phyloP scores from a whole-genome alignment of 2,329 filamentous ascomycete genomes.

The Cladorrhinum sp. region DNA sequence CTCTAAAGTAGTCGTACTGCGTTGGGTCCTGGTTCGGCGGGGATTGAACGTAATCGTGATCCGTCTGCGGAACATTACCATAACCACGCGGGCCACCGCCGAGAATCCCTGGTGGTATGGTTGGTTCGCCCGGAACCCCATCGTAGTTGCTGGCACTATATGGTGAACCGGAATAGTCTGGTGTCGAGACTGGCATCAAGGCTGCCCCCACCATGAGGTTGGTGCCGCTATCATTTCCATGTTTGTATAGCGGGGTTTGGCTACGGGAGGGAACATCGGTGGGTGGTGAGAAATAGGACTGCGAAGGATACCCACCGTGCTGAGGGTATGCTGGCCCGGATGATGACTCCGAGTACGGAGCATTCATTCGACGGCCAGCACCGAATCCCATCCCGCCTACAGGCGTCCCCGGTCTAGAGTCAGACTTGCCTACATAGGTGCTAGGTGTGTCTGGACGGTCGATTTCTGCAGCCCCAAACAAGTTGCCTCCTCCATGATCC shows the following conservation, averaged over 20 bases:
- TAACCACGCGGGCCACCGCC: conserved; percentile 60
- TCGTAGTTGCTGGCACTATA: conserved; percentile 28
- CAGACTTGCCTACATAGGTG: conserved; percentile 42
- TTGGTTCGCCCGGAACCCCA: conserved; percentile 11
- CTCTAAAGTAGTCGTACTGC: conserved; percentile 58
- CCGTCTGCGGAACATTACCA: conserved; percentile 55
- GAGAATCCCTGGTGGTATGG: conserved; percentile 50
- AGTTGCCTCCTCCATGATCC: conserved; percentile 75
- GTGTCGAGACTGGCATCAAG: conserved; percentile 44
- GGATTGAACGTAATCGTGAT: conserved; percentile 38
- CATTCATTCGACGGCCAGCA: conserved; percentile 29
- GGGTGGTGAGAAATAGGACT: conserved; percentile 15
- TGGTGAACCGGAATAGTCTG: conserved; percentile 19
- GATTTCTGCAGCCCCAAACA: conserved; percentile 61
- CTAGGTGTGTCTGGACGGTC: conserved; percentile 61
- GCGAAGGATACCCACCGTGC: conserved; percentile 17
- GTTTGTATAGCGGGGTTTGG: conserved; percentile 47
- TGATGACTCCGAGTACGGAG: conserved; percentile 21
- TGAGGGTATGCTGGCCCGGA: conserved; percentile 18
- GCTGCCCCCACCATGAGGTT: conserved; percentile 54
- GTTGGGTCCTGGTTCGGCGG: conserved; percentile 40
- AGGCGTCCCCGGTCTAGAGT: conserved; percentile 53
- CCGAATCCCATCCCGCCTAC: conserved; percentile 37
- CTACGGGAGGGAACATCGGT: conserved; percentile 32
- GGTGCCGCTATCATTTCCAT: conserved; percentile 50